These are phyloP conservation scores for Magnaporthales sp. DNA, from an alignment of 2,329 filamentous ascomycete species.

Conservation along the genomic window DNA sequence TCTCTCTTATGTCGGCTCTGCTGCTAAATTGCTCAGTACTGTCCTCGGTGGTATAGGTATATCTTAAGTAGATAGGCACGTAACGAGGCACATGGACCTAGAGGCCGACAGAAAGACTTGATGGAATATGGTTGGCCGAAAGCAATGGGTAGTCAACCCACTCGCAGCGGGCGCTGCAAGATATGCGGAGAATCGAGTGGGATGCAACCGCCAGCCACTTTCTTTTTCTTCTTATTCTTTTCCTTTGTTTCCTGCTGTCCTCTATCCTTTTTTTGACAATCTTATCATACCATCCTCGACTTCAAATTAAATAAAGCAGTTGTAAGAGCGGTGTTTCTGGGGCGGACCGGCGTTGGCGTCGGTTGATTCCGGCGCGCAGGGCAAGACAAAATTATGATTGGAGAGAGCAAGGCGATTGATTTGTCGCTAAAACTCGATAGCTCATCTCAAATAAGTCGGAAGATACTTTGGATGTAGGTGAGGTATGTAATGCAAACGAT, in stretches of 20 bases:
- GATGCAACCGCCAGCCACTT: slow-evolving; percentile 1
- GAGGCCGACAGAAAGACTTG: not conserved
- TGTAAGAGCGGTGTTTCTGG: not conserved
- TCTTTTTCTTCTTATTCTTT: not conserved
- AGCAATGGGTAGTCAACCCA: not conserved
- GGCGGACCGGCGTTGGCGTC: not conserved
- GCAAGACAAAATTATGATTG: not conserved
- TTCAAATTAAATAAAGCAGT: not conserved
- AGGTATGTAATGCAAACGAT: not conserved
- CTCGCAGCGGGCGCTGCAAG: not conserved
- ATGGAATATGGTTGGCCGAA: not conserved
- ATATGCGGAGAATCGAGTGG: slow-evolving; percentile 1
- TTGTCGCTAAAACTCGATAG: not conserved
- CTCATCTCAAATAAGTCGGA: not conserved
- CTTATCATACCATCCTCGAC: not conserved
- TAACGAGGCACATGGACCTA: not conserved
- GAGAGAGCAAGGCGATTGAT: not conserved
- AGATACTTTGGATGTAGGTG: not conserved
- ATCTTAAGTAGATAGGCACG: not conserved
- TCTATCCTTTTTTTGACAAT: not conserved
- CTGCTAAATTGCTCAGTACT: not conserved
- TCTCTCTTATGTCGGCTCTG: not conserved
- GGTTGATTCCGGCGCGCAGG: not conserved
- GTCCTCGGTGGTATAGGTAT: not conserved
- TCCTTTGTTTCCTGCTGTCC: not conserved